These are phyloP conservation scores for Dalbergia cochinchinensis DNA, from an alignment of 306 rosid genomes.

Conservation along the genomic window DNA sequence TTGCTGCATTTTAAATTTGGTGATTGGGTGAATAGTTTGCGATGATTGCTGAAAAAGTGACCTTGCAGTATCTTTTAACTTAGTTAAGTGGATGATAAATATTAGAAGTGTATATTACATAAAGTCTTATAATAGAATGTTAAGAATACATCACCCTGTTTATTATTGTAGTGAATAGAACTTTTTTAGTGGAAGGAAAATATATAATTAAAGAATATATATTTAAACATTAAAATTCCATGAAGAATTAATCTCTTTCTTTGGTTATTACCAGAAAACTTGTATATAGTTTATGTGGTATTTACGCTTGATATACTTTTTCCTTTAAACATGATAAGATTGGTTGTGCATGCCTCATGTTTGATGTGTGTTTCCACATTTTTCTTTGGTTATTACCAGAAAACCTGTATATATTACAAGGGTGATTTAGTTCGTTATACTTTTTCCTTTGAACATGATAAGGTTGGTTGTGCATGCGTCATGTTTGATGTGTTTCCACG, in stretches of 20 bases:
- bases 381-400: neutral
- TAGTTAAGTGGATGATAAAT: constrained; percentile 27
- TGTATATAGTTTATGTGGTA: neutral
- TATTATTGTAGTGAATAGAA: neutral
- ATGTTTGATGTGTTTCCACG: neutral
- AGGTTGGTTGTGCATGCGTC: neutral
- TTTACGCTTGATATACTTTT: neutral
- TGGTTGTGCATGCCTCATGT: neutral
- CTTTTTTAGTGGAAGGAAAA: constrained; percentile 17
- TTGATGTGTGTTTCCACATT: neutral
- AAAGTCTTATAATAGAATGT: neutral
- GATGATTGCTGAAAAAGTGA: constrained; percentile 28
- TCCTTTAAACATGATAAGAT: neutral
- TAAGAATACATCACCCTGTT: neutral
- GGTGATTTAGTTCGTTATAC: neutral
- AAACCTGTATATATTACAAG: neutral
- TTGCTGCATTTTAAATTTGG: neutral
- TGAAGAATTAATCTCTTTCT: neutral
- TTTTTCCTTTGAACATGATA: constrained; percentile 8
- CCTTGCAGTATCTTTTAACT: neutral
- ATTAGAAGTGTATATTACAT: neutral
- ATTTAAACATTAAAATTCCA: neutral
- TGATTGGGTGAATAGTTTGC: constrained; percentile 27
- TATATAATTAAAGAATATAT: neutral
- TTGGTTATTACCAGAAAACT: constrained; percentile 5